Percentiles rank a stretch among this genome's conserved stretches.
phyloP scores from a whole-genome alignment of 2,329 filamentous ascomycete species.

The Aspergillus puulaauensis region DNA sequence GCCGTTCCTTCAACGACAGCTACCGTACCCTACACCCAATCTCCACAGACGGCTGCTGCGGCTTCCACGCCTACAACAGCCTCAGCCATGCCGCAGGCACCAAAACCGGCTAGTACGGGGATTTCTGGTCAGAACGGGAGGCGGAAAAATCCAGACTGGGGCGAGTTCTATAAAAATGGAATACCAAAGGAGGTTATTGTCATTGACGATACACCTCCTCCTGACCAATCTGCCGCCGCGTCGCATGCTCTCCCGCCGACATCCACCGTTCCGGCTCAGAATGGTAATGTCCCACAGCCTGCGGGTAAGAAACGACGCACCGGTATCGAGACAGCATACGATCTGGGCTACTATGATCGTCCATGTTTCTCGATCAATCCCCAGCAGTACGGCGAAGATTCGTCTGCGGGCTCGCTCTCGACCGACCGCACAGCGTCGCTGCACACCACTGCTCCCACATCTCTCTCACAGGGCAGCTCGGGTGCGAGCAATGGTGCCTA shows the following conservation, averaged over 20 bases:
- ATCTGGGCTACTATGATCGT: conserved; percentile 70
- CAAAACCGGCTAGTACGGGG: conserved; percentile 37
- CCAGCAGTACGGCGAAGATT: conserved; percentile 65
- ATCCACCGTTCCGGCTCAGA: conserved; percentile 28
- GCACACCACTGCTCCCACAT: conserved; percentile 87
- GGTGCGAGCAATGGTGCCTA: conserved; percentile 56
- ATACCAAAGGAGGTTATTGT: conserved; percentile 82
- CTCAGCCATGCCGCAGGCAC: conserved; percentile 38
- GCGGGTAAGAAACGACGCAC: conserved; percentile 73
- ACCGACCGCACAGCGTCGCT: conserved; percentile 82
- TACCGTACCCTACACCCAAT: conserved; percentile 33
- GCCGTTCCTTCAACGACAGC: conserved; percentile 35
- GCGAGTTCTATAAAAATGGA: conserved; percentile 78
- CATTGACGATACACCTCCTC: conserved; percentile 67
- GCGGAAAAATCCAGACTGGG: conserved; percentile 70
- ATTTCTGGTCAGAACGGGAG: conserved; percentile 47
- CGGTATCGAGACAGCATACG: conserved; percentile 60
- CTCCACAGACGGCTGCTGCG: conserved; percentile 37
- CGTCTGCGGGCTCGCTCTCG: conserved; percentile 70
- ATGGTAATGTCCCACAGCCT: conserved; percentile 39
- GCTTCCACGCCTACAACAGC: conserved; percentile 28
- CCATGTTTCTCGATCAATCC: conserved; percentile 72
- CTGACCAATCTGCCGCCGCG: conserved; percentile 31
- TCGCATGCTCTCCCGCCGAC: conserved; percentile 22
- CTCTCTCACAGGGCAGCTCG: conserved; percentile 63